A percentile compares a stretch with the other conserved stretches of the same genome.
Conservation (phyloP, 768 basidiomycete genomes). For the Thelephora ganbajun region DNA sequence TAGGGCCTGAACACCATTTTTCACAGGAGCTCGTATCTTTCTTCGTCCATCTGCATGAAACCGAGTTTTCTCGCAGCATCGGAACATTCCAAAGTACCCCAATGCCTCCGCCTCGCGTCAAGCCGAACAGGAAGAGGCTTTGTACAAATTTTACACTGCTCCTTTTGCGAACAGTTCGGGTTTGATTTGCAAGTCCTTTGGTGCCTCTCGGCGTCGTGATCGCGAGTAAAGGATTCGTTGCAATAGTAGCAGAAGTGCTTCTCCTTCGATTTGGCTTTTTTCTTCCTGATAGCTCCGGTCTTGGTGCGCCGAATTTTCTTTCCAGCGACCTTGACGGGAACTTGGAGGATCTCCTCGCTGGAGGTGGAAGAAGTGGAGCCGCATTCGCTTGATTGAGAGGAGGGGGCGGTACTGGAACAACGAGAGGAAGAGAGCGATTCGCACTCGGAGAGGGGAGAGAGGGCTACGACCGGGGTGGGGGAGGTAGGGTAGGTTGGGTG, state of each 20-base stretch:
- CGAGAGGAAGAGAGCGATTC: too few species aligned
- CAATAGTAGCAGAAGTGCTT: neutral
- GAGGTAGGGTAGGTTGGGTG: too few species aligned
- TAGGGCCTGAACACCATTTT: too few species aligned
- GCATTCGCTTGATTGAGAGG: too few species aligned
- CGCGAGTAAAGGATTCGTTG: neutral
- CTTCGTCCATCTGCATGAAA: too few species aligned
- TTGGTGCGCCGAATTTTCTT: neutral
- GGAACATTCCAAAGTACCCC: neutral
- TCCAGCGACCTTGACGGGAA: too few species aligned
- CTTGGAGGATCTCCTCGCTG: too few species aligned
- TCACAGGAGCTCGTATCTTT: too few species aligned
- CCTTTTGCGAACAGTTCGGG: neutral
- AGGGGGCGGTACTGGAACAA: too few species aligned
- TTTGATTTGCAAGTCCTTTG: neutral
- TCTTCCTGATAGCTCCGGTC: neutral
- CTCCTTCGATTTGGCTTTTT: neutral
- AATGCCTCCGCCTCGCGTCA: neutral
- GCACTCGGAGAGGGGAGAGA: too few species aligned
- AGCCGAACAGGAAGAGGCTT: neutral
- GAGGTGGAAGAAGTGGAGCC: too few species aligned
- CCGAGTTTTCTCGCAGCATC: neutral
- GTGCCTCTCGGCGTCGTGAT: neutral
- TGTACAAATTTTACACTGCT: neutral
- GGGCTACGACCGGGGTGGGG: too few species aligned